A percentile compares a stretch with the other conserved stretches of the same genome.
Evolutionary conservation across 2,329 filamentous ascomycete genomes (phyloP).

Genomic region (Colletotrichum endophyticum): DNA sequence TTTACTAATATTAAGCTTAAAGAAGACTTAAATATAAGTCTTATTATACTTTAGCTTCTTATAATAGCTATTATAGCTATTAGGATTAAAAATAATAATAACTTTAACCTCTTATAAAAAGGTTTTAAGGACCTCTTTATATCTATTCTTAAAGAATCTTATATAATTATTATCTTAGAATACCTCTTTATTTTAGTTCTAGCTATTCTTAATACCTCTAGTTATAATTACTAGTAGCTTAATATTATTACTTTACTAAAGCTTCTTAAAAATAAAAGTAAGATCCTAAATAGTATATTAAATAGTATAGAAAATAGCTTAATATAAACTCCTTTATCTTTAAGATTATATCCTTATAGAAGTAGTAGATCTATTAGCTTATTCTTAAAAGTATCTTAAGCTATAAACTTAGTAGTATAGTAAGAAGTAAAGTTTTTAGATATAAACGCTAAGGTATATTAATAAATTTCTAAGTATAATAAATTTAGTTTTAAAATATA

Average conservation of each 20-base stretch:
- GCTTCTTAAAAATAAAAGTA: not conserved
- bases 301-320: not conserved
- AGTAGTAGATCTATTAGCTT: no score
- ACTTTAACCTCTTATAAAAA: no score
- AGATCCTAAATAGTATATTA: no score
- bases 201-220: not conserved
- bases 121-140: not conserved
- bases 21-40: rapidly evolving
- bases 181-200: not conserved
- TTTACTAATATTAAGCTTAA: rapidly evolving
- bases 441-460: not conserved
- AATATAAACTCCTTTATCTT: not conserved
- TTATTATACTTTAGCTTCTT: no score
- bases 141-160: not conserved
- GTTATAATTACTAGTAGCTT: not conserved
- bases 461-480: not conserved
- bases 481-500: not conserved
- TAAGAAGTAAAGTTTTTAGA: not conserved
- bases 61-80: no score
- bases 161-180: not conserved
- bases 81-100: no score
- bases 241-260: not conserved
- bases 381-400: not conserved
- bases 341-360: not conserved
- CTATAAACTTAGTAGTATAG: not conserved